phyloP scores from a whole-genome alignment of 2,329 filamentous ascomycete genomes.

The Hysterium pulicare region DNA sequence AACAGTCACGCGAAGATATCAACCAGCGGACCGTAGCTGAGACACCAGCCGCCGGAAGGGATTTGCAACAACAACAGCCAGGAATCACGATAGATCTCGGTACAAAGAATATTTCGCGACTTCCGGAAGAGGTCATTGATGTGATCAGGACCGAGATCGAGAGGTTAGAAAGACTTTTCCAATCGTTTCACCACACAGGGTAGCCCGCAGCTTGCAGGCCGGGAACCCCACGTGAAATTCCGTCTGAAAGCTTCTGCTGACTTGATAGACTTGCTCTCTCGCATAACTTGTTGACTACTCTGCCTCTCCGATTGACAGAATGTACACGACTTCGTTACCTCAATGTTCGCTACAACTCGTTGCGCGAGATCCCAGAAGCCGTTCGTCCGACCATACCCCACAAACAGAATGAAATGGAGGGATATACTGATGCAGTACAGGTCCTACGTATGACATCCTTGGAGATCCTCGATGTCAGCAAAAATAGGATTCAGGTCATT shows the following conservation, averaged over 20 bases:
- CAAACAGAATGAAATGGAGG: slow-evolving; percentile 10
- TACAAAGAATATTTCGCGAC: slow-evolving; percentile 66
- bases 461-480: slow-evolving; percentile 88
- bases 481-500: slow-evolving; percentile 76
- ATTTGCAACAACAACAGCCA: slow-evolving; percentile 54
- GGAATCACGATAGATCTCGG: slow-evolving; percentile 77
- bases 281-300: slow-evolving; percentile 71
- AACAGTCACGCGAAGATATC: slow-evolving; percentile 63
- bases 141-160: slow-evolving; percentile 72
- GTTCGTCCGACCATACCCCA: slow-evolving; percentile 44
- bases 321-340: slow-evolving; percentile 76
- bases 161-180: slow-evolving; percentile 48
- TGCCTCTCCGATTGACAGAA: slow-evolving; percentile 69
- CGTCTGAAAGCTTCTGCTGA: slow-evolving; percentile 15
- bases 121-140: slow-evolving; percentile 72
- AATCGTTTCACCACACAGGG: neutral
- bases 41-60: slow-evolving; percentile 56
- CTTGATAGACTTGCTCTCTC: slow-evolving; percentile 67
- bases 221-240: neutral
- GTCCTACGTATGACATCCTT: slow-evolving; percentile 81
- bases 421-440: slow-evolving; percentile 47
- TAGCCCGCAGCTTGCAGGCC: slow-evolving; percentile 2
- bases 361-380: slow-evolving; percentile 63
- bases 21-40: slow-evolving; percentile 50
- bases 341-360: slow-evolving; percentile 73